Evolutionary conservation across 371 early-diverging fungal genomes (phyloP), one percentile per base, ranked within the genome.

Genomic region (Vairimorpha ceranae): DNA sequence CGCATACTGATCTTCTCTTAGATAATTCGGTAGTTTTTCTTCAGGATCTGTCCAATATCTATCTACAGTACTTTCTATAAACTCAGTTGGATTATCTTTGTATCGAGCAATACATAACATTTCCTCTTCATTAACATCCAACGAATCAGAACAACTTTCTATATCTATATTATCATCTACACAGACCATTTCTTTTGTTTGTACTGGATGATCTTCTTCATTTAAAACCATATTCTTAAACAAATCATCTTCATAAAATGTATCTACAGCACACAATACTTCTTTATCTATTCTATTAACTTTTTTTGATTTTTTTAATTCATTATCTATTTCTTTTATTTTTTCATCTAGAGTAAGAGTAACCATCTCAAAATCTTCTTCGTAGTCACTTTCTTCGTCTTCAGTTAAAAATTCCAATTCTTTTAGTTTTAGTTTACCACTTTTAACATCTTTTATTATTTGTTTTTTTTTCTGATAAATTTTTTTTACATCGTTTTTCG

Each of bases 261-360:
- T 61, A 30, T 69, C 56, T 4, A 15, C 29, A 7, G 12, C 17
- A 12, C 14, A 0, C 7, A 30, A 21, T 8, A 8, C 29, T 17
- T 19, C 35, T 30, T 30, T 56, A 1, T 38, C 36, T 30, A 36
- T 68, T 45, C 56, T 60, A 14, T 61, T 52, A 25, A 35, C 21
- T 41, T 30, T 67, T 45, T 48, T 68, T 1, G 14, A 45, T n/a
- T 25, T 71, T 4, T 76, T 68, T 14, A 65, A 6, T 38, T 69
- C 58, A 41, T 72, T 67, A 23, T 72, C 52, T 0, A 78, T 58
- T 58, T 81, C 75, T 41, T 82, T 77, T 43, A 81, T 86, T 80
- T 88, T 87, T 48, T 86, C 87, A 77, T 88, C 85, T 54, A 86
- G 86, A 23, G 88, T 87, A 36, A 58, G 32, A 4, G 58, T 25